Conservation (phyloP, 805 yeast genomes). For the Suhomyces sp. region DNA sequence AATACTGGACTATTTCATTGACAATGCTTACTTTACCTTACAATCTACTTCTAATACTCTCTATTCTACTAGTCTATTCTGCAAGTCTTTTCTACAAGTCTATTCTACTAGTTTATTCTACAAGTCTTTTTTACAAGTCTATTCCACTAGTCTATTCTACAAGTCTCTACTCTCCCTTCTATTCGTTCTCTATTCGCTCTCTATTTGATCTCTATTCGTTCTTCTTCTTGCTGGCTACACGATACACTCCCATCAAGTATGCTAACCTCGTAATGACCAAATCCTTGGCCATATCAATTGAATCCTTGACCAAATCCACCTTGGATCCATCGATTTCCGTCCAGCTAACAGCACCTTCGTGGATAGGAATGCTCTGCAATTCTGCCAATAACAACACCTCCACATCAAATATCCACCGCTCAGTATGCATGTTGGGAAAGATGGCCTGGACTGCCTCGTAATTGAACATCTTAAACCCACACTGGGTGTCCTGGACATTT, state of each 20-base stretch:
- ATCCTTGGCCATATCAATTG: slow-evolving; percentile 91
- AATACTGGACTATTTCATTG: too few relatives aligned
- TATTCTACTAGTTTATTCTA: too few relatives aligned
- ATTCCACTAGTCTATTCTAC: too few relatives aligned
- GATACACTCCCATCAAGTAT: slow-evolving; percentile 79
- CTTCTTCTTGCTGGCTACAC: slow-evolving; percentile 19
- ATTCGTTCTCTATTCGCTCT: background rate
- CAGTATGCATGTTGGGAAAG: slow-evolving; percentile 91
- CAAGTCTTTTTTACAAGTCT: too few relatives aligned
- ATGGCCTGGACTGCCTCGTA: slow-evolving; percentile 59
- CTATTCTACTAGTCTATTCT: too few relatives aligned
- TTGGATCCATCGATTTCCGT: slow-evolving; percentile 96
- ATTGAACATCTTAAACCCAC: slow-evolving; percentile 94
- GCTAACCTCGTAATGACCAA: slow-evolving; percentile 88
- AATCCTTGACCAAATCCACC: slow-evolving; percentile 86
- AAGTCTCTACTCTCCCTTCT: too few relatives aligned
- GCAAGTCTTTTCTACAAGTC: too few relatives aligned
- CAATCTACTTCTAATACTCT: too few relatives aligned
- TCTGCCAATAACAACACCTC: slow-evolving; percentile 82
- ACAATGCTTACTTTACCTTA: too few relatives aligned
- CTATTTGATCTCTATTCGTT: too few relatives aligned
- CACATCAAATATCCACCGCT: slow-evolving; percentile 97
- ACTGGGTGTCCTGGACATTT: slow-evolving; percentile 87
- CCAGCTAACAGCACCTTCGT: slow-evolving; percentile 90
- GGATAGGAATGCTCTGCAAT: slow-evolving; percentile 61